A percentile compares a stretch with the other conserved stretches of the same genome.
These are phyloP conservation scores for Phytopythium cucurbitacearum DNA, from an alignment of 352 stramenopile species.

Conservation along the genomic window DNA sequence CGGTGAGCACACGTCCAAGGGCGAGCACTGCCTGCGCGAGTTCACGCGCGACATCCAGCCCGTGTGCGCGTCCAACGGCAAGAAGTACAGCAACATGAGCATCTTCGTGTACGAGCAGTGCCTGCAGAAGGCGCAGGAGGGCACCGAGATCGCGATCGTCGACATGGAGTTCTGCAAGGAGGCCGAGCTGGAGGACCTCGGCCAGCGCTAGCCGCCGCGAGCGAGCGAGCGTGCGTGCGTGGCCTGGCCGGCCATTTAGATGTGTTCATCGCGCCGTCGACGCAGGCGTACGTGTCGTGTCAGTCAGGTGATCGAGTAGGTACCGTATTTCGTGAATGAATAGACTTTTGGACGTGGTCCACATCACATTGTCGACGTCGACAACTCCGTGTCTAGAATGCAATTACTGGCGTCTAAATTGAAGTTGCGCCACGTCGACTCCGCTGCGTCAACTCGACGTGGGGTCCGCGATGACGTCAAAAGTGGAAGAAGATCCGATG, in stretches of 20 bases:
- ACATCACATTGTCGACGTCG: too few relatives aligned
- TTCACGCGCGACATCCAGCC: conserved; percentile 48
- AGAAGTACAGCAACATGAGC: conserved; percentile 46
- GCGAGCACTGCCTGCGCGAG: conserved; percentile 26
- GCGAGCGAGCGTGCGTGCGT: too few relatives aligned
- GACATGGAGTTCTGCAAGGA: conserved; percentile 44
- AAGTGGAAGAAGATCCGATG: neutral
- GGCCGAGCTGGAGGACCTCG: conserved; percentile 20
- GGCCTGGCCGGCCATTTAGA: too few relatives aligned
- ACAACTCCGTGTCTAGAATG: neutral
- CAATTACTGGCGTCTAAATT: neutral
- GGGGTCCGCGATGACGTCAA: conserved; percentile 1
- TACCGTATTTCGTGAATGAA: neutral
- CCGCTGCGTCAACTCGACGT: neutral
- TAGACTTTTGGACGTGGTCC: too few relatives aligned
- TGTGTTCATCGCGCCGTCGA: neutral
- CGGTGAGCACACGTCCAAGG: conserved; percentile 15
- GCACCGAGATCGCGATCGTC: conserved; percentile 21
- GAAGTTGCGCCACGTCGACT: neutral
- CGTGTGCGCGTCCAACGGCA: conserved; percentile 55
- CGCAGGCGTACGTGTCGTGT: neutral
- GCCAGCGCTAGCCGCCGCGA: neutral
- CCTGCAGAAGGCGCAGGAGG: conserved; percentile 24
- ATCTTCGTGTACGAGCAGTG: conserved; percentile 59
- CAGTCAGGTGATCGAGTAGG: neutral